Evolutionary conservation across 257 asterid species (phyloP).

Genomic region (Cynanchum wilfordii): DNA sequence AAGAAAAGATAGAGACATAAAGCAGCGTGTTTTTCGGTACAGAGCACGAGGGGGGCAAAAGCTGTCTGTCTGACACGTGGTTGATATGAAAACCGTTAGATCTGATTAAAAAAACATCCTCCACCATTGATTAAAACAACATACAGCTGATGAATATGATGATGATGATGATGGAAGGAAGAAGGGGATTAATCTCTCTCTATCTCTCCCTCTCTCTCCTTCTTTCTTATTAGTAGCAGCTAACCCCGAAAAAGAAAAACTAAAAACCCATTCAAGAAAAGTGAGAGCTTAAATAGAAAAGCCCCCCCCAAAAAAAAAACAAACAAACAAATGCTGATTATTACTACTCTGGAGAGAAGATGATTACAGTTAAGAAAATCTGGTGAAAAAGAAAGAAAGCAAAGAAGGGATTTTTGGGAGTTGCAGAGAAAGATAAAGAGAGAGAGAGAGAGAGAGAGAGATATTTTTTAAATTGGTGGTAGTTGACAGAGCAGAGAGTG

Average conservation of each 20-base stretch:
- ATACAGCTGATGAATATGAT: background rate
- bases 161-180: conserved; percentile 8
- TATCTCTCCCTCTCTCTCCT: no score
- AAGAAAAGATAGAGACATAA: conserved; percentile 50
- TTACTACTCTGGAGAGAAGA: background rate
- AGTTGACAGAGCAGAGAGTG: conserved; percentile 17
- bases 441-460: conserved; percentile 3
- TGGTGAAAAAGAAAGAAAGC: conserved; percentile 11
- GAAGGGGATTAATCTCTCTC: background rate
- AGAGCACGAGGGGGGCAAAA: conserved; percentile 52
- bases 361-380: background rate
- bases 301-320: background rate
- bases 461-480: conserved; percentile 17
- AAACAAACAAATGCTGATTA: background rate
- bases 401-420: background rate
- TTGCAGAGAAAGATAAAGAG: conserved; percentile 18
- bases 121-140: conserved; percentile 21
- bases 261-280: background rate
- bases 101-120: conserved; percentile 21
- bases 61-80: conserved; percentile 48
- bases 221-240: background rate
- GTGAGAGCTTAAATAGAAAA: background rate
- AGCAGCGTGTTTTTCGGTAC: conserved; percentile 76
- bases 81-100: conserved; percentile 19
- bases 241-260: background rate